Conservation (phyloP, 257 asterid species). For the Petunia secreta region DNA sequence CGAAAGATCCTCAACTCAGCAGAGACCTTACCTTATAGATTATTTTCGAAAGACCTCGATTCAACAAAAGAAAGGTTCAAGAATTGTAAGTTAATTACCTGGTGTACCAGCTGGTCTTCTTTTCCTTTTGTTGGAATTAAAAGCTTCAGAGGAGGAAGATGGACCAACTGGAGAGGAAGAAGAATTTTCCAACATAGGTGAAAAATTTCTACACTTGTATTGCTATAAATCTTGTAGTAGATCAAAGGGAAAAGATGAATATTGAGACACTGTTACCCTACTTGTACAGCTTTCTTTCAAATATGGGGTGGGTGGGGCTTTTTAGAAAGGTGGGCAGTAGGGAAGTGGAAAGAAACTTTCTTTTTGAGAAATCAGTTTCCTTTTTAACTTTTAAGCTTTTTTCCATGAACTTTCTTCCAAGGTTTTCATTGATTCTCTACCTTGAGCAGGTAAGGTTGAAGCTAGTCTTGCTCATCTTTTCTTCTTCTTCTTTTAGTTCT, state of each 20-base stretch:
- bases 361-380: slow-evolving; percentile 42
- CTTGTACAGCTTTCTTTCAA: background rate
- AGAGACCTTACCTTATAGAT: background rate
- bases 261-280: background rate
- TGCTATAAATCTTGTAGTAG: background rate
- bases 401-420: slow-evolving; percentile 41
- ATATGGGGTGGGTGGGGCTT: background rate
- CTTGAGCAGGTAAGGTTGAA: slow-evolving; percentile 40
- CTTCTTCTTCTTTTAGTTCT: background rate
- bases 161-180: slow-evolving; percentile 31
- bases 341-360: slow-evolving; percentile 33
- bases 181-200: slow-evolving; percentile 38
- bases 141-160: slow-evolving; percentile 39
- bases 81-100: slow-evolving; percentile 27
- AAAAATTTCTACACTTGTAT: background rate
- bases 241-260: slow-evolving; percentile 20
- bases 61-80: background rate
- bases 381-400: slow-evolving; percentile 38
- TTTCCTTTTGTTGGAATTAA: slow-evolving; percentile 33
- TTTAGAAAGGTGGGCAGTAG: slow-evolving; percentile 4
- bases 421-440: slow-evolving; percentile 37
- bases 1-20: background rate
- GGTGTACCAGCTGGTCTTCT: slow-evolving; percentile 51
- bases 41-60: background rate
- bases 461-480: slow-evolving; percentile 18